These are phyloP conservation scores for Gaertneriomyces semiglobifer DNA, from an alignment of 192 early-diverging fungal species.

Conservation along the genomic window DNA sequence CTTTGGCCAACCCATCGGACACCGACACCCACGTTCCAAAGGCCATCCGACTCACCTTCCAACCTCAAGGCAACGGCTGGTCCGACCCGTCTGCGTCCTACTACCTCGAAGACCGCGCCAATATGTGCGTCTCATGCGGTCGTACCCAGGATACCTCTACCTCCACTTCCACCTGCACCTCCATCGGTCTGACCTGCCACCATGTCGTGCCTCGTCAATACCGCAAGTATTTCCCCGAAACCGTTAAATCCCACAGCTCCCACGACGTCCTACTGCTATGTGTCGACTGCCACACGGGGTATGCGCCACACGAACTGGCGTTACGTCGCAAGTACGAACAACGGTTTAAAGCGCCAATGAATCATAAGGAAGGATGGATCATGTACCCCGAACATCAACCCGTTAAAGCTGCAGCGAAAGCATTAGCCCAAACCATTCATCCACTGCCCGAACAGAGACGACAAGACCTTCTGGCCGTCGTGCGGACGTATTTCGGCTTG, in stretches of 20 bases:
- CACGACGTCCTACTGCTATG: conserved; percentile 26
- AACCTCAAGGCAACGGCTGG: conserved; percentile 18
- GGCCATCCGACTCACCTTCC: conserved; percentile 21
- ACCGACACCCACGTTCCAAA: no score
- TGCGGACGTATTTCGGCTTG: conserved; percentile 1
- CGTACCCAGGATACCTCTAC: background rate
- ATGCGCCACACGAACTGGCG: conserved; percentile 10
- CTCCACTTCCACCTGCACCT: background rate
- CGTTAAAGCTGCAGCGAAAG: conserved; percentile 15
- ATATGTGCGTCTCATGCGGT: conserved; percentile 23
- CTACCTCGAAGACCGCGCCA: conserved; percentile 23
- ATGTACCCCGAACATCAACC: conserved; percentile 7
- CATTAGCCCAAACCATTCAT: background rate
- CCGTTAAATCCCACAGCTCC: conserved; percentile 16
- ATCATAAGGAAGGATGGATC: conserved; percentile 9
- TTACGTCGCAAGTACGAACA: background rate
- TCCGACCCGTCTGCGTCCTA: conserved; percentile 4
- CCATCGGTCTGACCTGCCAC: background rate
- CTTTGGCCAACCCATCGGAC: no score
- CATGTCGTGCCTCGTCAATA: conserved; percentile 16
- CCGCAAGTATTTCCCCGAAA: conserved; percentile 16
- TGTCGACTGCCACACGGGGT: conserved; percentile 17
- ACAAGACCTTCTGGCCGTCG: background rate
- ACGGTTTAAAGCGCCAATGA: conserved; percentile 11
- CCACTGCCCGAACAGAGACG: conserved; percentile 4